Percentiles rank a stretch among this genome's conserved stretches.
Evolutionary conservation across 2,329 filamentous ascomycete genomes (phyloP).

Genomic region (Diplodia intermedia): DNA sequence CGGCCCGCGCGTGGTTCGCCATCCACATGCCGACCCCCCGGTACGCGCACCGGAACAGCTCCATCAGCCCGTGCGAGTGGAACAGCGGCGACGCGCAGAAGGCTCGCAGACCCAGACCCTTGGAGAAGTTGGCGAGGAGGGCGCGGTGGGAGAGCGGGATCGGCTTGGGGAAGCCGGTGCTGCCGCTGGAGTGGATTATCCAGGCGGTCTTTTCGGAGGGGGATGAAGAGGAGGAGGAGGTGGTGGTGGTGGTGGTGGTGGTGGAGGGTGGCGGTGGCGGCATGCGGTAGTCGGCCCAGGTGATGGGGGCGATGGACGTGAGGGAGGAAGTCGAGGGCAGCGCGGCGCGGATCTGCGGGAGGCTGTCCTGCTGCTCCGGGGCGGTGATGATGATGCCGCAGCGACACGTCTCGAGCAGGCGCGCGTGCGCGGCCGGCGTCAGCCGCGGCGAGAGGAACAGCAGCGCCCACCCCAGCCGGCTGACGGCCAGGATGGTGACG

Average conservation of each 20-base stretch:
- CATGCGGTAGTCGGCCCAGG: conserved; percentile 33
- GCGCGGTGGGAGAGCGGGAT: conserved; percentile 64
- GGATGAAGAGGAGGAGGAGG: conserved; percentile 35
- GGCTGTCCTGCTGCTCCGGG: neutral
- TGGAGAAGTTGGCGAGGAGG: conserved; percentile 46
- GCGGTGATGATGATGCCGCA: conserved; percentile 38
- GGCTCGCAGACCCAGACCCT: neutral
- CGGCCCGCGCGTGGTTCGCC: neutral
- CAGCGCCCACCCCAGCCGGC: conserved; percentile 61
- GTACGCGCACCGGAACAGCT: conserved; percentile 14
- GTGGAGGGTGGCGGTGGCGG: conserved; percentile 23
- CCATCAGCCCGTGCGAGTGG: conserved; percentile 24
- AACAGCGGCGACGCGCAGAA: conserved; percentile 16
- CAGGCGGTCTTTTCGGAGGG: conserved; percentile 42
- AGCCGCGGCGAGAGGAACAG: conserved; percentile 63
- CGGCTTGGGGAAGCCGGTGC: conserved; percentile 68
- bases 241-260: conserved; percentile 36
- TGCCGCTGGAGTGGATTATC: conserved; percentile 62
- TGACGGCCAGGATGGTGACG: conserved; percentile 61
- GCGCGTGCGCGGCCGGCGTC: conserved; percentile 58
- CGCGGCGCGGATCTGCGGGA: neutral
- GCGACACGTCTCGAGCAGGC: conserved; percentile 44
- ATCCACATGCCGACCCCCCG: conserved; percentile 1
- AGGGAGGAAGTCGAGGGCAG: conserved; percentile 35
- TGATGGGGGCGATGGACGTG: conserved; percentile 42